phyloP scores from a whole-genome alignment of 2,329 filamentous ascomycete species.

The Fusarium nisikadoi region DNA sequence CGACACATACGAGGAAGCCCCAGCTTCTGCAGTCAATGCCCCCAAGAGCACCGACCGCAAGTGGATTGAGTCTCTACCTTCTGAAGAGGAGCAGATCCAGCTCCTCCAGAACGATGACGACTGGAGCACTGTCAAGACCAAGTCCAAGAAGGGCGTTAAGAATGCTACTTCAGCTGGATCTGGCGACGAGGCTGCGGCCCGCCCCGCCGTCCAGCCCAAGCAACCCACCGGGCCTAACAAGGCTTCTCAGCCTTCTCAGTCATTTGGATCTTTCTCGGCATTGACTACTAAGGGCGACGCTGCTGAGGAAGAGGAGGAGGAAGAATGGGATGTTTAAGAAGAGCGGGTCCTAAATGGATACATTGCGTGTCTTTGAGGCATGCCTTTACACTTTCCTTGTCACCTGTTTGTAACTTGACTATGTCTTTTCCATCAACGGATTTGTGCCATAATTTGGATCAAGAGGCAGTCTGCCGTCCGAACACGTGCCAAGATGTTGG shows the following conservation, averaged over 20 bases:
- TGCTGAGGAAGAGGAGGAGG: slow-evolving; percentile 56
- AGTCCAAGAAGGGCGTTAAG: slow-evolving; percentile 57
- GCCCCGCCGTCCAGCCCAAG: slow-evolving; percentile 47
- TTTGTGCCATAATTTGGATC: slow-evolving; percentile 38
- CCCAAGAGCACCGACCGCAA: slow-evolving; percentile 50
- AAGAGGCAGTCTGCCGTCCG: slow-evolving; percentile 30
- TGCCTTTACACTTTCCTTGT: slow-evolving; percentile 20
- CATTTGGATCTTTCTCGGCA: slow-evolving; percentile 62
- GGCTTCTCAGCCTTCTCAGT: slow-evolving; percentile 49
- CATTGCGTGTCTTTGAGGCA: slow-evolving; percentile 17
- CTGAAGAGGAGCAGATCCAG: slow-evolving; percentile 72
- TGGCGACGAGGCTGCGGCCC: slow-evolving; percentile 49
- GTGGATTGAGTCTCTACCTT: slow-evolving; percentile 64
- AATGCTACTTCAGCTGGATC: slow-evolving; percentile 51
- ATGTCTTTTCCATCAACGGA: slow-evolving; percentile 32
- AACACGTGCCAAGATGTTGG: slow-evolving; percentile 29
- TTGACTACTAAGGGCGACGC: slow-evolving; percentile 55
- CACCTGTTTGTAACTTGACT: slow-evolving; percentile 32
- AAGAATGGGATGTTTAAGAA: slow-evolving; percentile 64
- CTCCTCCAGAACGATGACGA: slow-evolving; percentile 63
- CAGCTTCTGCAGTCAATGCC: slow-evolving; percentile 45
- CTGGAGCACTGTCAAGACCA: slow-evolving; percentile 69
- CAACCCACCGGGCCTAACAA: slow-evolving; percentile 42
- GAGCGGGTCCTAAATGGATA: not conserved
- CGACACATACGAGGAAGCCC: slow-evolving; percentile 64